Evolutionary conservation across 1,284 basidiomycete species (phyloP), one percentile per base, ranked within the genome.

Genomic region (Cryptococcus depauperatus): DNA sequence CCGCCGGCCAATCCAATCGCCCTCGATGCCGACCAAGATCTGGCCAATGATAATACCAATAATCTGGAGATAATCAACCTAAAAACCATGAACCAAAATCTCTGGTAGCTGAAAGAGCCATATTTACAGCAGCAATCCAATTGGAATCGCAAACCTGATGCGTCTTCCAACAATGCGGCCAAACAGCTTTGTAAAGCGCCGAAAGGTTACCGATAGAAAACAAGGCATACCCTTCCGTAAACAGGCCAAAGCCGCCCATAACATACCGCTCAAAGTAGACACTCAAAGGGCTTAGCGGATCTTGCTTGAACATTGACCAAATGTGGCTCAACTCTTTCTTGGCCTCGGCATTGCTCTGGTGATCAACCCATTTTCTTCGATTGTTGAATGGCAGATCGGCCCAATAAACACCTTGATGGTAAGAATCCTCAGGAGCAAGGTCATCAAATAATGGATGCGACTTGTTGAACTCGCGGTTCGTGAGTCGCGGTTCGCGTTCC

Each of bases 131-230:
- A 21, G 68, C 62, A 46, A 75, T 55, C 74, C 75, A 76, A 49
- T 71, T 64, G 30, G 57, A 47, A 54, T 71, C 55, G 61, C 76
- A 77, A 29, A 70, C 69, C 28, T 57, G 42, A 57, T 73, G 59
- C 3, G 55, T 72, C 41, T 54, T 58, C 74, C 74, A 77, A 65
- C 76, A 78, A 16, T 52, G 16, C 14, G 75, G 75, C 75, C 75
- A 77, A 25, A 75, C 74, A 3, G 68, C 61, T 41, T 65, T 51
- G 66, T 75, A 77, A 16, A 77, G 67, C 0, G 74, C 59, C 1
- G 62, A 58, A 19, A 76, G 58, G 63, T 76, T 76, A 25, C 76
- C 76, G 55, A 78, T 76, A 5, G 75, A 76, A 66, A 77, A 77
- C 41, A 77, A 66, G 50, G 65, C 58, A 50, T 69, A 70, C 29